These are phyloP conservation scores for Escovopsis weberi DNA, from an alignment of 2,329 filamentous ascomycete species.

Conservation along the genomic window DNA sequence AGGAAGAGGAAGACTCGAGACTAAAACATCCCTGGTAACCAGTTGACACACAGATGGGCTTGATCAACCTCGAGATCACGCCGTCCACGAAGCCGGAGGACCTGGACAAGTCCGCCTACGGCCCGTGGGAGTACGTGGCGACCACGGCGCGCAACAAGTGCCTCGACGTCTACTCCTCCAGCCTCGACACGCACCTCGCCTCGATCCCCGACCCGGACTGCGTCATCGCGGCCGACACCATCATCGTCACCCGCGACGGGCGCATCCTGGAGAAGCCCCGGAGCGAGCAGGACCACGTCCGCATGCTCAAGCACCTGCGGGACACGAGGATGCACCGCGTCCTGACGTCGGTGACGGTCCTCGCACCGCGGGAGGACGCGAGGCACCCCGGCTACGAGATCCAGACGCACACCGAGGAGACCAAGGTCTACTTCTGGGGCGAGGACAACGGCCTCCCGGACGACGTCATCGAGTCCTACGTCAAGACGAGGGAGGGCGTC, in stretches of 20 bases:
- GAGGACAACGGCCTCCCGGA: conserved; percentile 47
- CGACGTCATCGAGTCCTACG: conserved; percentile 67
- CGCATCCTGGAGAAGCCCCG: conserved; percentile 83
- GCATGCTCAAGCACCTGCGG: conserved; percentile 69
- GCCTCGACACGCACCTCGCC: conserved; percentile 27
- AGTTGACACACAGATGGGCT: conserved; percentile 45
- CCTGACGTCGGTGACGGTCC: conserved; percentile 70
- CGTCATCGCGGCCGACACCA: conserved; percentile 80
- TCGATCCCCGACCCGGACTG: conserved; percentile 56
- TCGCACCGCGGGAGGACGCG: conserved; percentile 70
- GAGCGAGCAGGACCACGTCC: conserved; percentile 64
- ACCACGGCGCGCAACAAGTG: conserved; percentile 76
- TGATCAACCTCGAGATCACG: conserved; percentile 67
- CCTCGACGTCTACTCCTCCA: conserved; percentile 49
- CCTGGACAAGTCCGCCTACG: conserved; percentile 57
- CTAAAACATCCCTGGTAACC: background rate
- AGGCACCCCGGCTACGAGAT: conserved; percentile 74
- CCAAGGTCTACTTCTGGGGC: conserved; percentile 71
- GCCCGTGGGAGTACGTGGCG: conserved; percentile 81
- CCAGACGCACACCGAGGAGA: conserved; percentile 76
- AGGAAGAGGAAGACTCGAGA: too few relatives aligned
- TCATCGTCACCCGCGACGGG: conserved; percentile 65
- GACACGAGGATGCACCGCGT: conserved; percentile 69
- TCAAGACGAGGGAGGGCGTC: conserved; percentile 74
- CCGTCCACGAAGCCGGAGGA: conserved; percentile 78